A percentile compares a stretch with the other conserved stretches of the same genome.
These are phyloP conservation scores for Venturia oleaginea DNA, from an alignment of 2,329 filamentous ascomycete species.

Conservation along the genomic window DNA sequence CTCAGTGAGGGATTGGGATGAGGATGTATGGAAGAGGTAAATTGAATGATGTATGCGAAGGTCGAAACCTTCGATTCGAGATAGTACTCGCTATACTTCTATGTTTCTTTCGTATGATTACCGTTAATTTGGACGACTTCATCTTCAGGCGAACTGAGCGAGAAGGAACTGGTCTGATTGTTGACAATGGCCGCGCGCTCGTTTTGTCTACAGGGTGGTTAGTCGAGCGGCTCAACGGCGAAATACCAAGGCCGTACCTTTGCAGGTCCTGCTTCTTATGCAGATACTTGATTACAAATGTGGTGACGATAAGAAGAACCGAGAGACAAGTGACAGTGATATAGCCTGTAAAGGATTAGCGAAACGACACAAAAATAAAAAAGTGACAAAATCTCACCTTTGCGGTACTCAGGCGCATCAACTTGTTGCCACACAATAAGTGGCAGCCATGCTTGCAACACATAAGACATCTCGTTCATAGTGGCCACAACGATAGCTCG, in stretches of 20 bases:
- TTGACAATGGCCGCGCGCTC: background rate
- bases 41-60: too few species aligned
- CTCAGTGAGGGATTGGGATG: too few species aligned
- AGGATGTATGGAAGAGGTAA: too few species aligned
- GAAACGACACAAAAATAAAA: background rate
- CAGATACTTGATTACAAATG: conserved; percentile 35
- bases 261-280: conserved; percentile 5
- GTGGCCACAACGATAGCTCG: conserved; percentile 54
- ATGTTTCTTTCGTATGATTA: background rate
- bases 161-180: background rate
- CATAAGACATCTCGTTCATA: conserved; percentile 64
- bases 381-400: conserved; percentile 28
- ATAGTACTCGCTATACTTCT: background rate
- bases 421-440: conserved; percentile 57
- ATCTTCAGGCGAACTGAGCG: background rate
- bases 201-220: background rate
- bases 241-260: background rate
- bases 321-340: conserved; percentile 46
- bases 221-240: background rate
- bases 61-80: background rate
- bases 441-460: conserved; percentile 61
- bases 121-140: background rate
- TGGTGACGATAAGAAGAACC: conserved; percentile 40
- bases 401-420: conserved; percentile 51
- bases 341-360: conserved; percentile 29